Conservation (phyloP, 2,329 filamentous ascomycete genomes). For the Neoascochyta sp. region DNA sequence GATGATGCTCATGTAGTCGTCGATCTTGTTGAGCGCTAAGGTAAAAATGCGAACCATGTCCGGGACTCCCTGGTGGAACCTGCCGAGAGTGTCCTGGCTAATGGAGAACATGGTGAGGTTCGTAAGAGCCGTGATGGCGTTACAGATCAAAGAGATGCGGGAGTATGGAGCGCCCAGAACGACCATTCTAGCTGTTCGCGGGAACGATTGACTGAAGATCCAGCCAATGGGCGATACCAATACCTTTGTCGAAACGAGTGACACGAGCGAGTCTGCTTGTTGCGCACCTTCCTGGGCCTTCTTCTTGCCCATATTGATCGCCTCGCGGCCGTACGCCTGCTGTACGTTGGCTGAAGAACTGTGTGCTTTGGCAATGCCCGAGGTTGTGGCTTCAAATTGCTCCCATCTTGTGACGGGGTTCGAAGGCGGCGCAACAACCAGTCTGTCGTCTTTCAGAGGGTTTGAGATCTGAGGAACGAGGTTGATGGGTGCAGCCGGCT, state of each 20-base stretch:
- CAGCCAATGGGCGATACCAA: conserved; percentile 54
- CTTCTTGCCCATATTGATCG: conserved; percentile 32
- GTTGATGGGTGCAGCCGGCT: conserved; percentile 35
- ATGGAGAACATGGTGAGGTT: conserved; percentile 70
- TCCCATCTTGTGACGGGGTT: conserved; percentile 35
- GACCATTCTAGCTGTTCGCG: conserved; percentile 60
- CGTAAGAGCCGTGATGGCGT: conserved; percentile 65
- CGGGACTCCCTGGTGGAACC: conserved; percentile 78
- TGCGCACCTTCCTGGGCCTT: conserved; percentile 28
- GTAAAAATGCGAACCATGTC: conserved; percentile 71
- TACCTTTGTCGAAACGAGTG: conserved; percentile 25
- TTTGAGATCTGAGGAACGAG: conserved; percentile 50
- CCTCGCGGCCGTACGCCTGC: conserved; percentile 35
- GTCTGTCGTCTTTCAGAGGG: conserved; percentile 46
- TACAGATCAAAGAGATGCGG: conserved; percentile 44
- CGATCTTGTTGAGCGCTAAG: conserved; percentile 62
- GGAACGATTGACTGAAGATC: conserved; percentile 68
- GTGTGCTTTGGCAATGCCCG: conserved; percentile 46
- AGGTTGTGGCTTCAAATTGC: conserved; percentile 25
- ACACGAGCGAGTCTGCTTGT: conserved; percentile 23
- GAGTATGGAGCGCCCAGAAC: conserved; percentile 73
- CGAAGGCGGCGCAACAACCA: conserved; percentile 44
- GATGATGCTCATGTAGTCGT: conserved; percentile 59
- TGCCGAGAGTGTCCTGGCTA: conserved; percentile 76
- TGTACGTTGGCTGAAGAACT: conserved; percentile 32